phyloP scores from a whole-genome alignment of 257 asterid species.

The Pogostemon cablin region DNA sequence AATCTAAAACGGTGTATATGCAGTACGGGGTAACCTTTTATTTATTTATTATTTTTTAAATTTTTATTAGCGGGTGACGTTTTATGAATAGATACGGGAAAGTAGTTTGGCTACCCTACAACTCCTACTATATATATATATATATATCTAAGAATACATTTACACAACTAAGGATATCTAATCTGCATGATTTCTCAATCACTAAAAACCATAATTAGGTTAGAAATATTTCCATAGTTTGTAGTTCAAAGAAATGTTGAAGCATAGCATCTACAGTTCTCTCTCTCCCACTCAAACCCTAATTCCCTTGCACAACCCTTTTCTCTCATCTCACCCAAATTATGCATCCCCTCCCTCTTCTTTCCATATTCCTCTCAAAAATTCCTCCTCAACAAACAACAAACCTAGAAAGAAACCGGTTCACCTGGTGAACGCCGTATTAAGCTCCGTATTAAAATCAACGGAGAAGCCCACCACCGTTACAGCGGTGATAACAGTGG shows the following conservation, averaged over 20 bases:
- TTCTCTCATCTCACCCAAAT: slow-evolving; percentile 15
- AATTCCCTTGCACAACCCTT: slow-evolving; percentile 29
- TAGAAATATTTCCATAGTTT: no score
- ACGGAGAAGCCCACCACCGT: slow-evolving; percentile 35
- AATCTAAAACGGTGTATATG: no score
- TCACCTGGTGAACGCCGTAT: slow-evolving; percentile 36
- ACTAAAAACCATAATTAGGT: no score
- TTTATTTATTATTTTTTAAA: no score
- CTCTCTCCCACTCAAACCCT: slow-evolving; percentile 20
- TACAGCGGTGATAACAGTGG: slow-evolving; percentile 51
- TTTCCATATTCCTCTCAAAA: background rate
- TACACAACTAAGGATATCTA: no score
- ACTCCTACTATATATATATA: no score
- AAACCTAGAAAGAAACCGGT: background rate
- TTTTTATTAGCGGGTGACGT: no score
- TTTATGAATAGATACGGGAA: no score
- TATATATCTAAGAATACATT: no score
- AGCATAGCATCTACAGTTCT: slow-evolving; percentile 12
- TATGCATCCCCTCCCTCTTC: background rate
- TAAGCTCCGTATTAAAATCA: background rate
- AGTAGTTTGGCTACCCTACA: no score
- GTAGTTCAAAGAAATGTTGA: slow-evolving; percentile 28
- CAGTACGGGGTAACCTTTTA: no score
- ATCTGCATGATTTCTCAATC: no score
- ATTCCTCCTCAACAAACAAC: background rate